Evolutionary conservation across 2,329 filamentous ascomycete genomes (phyloP), one percentile per base, ranked within the genome.

Genomic region (Fragosphaeria purpurea): DNA sequence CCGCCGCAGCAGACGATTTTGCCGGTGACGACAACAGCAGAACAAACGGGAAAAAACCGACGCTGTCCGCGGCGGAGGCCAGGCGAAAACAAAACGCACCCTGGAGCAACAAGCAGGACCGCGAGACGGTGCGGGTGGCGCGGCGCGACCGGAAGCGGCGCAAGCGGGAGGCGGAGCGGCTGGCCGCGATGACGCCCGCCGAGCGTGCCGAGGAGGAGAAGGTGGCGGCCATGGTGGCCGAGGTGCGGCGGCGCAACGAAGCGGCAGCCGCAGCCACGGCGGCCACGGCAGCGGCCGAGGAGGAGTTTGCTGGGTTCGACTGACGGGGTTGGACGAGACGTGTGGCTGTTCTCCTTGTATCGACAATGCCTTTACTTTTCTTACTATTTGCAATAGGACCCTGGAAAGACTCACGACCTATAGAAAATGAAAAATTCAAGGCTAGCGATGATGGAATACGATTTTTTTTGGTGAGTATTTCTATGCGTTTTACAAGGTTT

Each of bases 101-200:
- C 1, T 90, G 86, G 85, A 90, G 85, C 64, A 76, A 74, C 51
- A 86, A 86, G 63, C 70, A 76, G 30, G 85, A 85, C 55, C 72
- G 75, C 59, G 83, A 83, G 59, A 82, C 82, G 31, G 70, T 77
- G 53, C 79, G 82, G 47, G 71, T 53, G 3, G 61, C 59, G 44
- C 59, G 65, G 47, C 56, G 65, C 13, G 64, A 66, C 54, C 65
- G 63, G 61, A 66, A 64, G 58, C 55, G 62, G 42, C 58, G 62
- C 54, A 65, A 61, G 59, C 60, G 77, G 53, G 83, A 89, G 55
- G 78, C 79, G 8, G 79, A 83, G 63, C 71, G 72, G 56, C 68
- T 74, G 61, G 75, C 78, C 34, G 75, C 72, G 53, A 82, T 91
- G 79, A 86, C 80, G n/a, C 80, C 84, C 4, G 79, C 81, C 51